Percentiles rank a stretch among this genome's conserved stretches.
Conservation (phyloP, 2,329 filamentous ascomycete species). For the Colletotrichum truncatum region DNA sequence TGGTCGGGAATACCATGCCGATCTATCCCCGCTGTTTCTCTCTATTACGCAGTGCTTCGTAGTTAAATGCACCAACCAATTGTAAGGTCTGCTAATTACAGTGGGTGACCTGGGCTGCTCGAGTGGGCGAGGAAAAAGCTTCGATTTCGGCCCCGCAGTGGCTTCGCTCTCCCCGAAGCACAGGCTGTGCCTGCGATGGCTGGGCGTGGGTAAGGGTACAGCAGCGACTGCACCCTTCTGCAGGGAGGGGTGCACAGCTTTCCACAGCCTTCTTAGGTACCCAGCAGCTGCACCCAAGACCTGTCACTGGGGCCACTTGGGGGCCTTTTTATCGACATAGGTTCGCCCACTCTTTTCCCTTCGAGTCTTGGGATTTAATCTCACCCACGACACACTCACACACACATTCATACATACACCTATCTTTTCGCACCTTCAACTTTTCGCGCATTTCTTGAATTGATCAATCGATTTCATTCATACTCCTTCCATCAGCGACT, state of each 20-base stretch:
- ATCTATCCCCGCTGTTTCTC: background rate
- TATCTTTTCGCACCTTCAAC: background rate
- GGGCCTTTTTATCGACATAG: constrained; percentile 26
- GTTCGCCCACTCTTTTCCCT: constrained; percentile 7
- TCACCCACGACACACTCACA: background rate
- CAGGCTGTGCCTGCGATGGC: background rate
- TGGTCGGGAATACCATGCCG: background rate
- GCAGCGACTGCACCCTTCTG: background rate
- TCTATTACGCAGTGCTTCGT: too few relatives aligned
- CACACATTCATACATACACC: too few relatives aligned
- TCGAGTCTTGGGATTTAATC: background rate
- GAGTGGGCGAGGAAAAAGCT: background rate
- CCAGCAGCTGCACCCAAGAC: background rate
- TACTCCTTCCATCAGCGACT: too few relatives aligned
- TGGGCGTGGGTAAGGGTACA: constrained; percentile 16
- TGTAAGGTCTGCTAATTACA: constrained; percentile 6
- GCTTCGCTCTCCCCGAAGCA: constrained; percentile 16
- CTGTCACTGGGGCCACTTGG: constrained; percentile 16
- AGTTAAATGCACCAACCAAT: background rate
- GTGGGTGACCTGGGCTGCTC: background rate
- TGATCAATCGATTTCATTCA: too few relatives aligned
- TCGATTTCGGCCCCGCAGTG: constrained; percentile 12
- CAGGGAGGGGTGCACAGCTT: background rate
- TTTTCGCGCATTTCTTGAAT: background rate
- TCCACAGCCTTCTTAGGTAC: constrained; percentile 1